Conservation (phyloP, 179 eudicot genomes). For the Spinacia oleracea region DNA sequence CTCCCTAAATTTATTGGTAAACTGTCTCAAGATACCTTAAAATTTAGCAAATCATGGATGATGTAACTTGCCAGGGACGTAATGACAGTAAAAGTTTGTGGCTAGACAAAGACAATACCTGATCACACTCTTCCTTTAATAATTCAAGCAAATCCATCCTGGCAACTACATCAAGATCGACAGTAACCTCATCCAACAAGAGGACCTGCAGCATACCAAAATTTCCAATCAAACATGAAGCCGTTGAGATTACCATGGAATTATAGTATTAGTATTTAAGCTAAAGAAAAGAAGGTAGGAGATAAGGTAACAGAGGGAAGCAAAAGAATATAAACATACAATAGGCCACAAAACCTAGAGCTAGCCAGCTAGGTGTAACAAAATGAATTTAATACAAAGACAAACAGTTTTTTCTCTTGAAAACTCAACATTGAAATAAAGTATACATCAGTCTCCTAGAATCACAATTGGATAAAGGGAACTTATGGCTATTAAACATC, state of each 20-base stretch:
- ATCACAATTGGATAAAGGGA: not conserved
- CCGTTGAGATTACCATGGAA: not conserved
- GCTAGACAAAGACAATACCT: constrained; percentile 46
- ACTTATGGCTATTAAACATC: not conserved
- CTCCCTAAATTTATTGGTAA: too few species aligned
- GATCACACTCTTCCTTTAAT: constrained; percentile 87
- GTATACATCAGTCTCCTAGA: not conserved
- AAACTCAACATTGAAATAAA: not conserved
- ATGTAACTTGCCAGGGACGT: not conserved
- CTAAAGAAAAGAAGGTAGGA: not conserved
- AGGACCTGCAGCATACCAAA: constrained; percentile 56
- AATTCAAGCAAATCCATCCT: constrained; percentile 91
- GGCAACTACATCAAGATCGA: constrained; percentile 93
- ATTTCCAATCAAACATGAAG: not conserved
- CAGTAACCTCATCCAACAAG: constrained; percentile 89
- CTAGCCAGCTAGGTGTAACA: not conserved
- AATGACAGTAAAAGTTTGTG: not conserved
- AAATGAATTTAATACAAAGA: not conserved
- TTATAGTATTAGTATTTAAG: not conserved
- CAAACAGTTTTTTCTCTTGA: not conserved
- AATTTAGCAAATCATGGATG: not conserved
- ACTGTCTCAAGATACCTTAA: not conserved
- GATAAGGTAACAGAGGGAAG: not conserved
- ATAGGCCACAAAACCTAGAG: not conserved
- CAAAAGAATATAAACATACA: not conserved